phyloP scores from a whole-genome alignment of 1,284 basidiomycete species.

The Tilletia caries region DNA sequence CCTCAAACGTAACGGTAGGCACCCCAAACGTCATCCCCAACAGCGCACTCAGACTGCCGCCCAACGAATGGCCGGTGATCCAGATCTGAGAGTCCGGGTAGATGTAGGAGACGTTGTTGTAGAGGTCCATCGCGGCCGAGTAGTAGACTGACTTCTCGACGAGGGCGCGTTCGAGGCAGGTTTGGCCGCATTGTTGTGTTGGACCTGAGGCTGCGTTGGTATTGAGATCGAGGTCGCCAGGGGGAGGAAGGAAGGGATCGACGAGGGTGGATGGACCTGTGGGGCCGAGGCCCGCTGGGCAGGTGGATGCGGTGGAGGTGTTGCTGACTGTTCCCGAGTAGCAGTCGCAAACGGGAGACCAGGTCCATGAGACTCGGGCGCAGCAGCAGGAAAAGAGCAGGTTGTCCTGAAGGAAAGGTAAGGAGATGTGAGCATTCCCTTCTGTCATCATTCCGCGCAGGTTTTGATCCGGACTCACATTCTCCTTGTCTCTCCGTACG shows the following conservation, averaged over 20 bases:
- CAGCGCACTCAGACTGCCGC: constrained; percentile 79
- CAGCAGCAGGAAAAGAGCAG: constrained; percentile 98
- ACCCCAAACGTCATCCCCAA: constrained; percentile 87
- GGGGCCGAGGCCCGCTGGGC: background rate
- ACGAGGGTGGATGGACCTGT: background rate
- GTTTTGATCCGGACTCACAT: constrained; percentile 59
- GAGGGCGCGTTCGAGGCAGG: constrained; percentile 76
- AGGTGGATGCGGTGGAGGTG: background rate
- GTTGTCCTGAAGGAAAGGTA: constrained; percentile 64
- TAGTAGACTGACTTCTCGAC: constrained; percentile 85
- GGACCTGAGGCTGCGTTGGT: too few relatives aligned
- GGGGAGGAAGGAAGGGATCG: background rate
- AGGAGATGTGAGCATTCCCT: background rate
- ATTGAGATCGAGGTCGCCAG: too few relatives aligned
- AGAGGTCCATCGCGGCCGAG: constrained; percentile 70
- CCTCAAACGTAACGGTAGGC: constrained; percentile 83
- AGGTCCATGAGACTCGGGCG: constrained; percentile 86
- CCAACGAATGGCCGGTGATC: constrained; percentile 86
- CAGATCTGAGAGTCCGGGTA: constrained; percentile 91
- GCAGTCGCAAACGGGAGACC: constrained; percentile 92
- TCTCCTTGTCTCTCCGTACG: constrained; percentile 82
- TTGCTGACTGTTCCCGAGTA: constrained; percentile 57
- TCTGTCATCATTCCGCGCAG: background rate
- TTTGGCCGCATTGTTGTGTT: constrained; percentile 65
- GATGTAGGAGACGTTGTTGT: constrained; percentile 69